Evolutionary conservation across 192 early-diverging fungal species (phyloP), one percentile per base, ranked within the genome.

Genomic region (Podila epigama): DNA sequence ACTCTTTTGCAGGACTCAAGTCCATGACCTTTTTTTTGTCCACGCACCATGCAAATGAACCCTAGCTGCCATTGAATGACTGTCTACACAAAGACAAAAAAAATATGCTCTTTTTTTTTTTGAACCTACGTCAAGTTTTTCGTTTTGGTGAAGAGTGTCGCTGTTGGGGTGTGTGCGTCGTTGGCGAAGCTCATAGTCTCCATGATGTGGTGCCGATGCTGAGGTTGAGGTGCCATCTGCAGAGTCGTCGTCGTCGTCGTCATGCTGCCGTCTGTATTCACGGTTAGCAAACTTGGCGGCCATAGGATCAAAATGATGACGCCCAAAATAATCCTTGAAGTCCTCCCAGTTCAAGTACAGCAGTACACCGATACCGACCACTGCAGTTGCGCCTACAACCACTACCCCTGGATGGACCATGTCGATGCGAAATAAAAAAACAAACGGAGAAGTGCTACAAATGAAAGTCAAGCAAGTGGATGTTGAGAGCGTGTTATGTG

Each of bases 401-500:
- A 68, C 31, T 13, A 68, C 54, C 55, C 66, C 73, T 36, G 73
- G 73, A 51, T 67, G 72, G 33, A 77, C 66, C 72, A 77, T 75
- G 8, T 4, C 54, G n/a, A 15, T 37, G 28, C 10, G n/a, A 27
- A 5, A 7, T n/a, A 12, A 36, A 36, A 4, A 18, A 22, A 27
- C 34, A 42, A 36, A 22, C 22, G 20, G 37, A 0, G 9, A 5
- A 39, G 18, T 18, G 40, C 5, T 35, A 27, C 4, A 1, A 34
- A 22, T 15, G 37, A 41, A 12, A 16, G 25, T 8, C 12, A 40
- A 25, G 13, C n/a, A 11, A 34, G 56, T 35, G 32, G 13, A 34
- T 12, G 34, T 9, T 58, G 56, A 25, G 36, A 18, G 16, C 18
- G 56, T 34, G 22, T 39, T 20, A 34, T 36, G 0, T 2, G 18